phyloP scores from a whole-genome alignment of 805 yeast species.

The Naumovozyma castellii region DNA sequence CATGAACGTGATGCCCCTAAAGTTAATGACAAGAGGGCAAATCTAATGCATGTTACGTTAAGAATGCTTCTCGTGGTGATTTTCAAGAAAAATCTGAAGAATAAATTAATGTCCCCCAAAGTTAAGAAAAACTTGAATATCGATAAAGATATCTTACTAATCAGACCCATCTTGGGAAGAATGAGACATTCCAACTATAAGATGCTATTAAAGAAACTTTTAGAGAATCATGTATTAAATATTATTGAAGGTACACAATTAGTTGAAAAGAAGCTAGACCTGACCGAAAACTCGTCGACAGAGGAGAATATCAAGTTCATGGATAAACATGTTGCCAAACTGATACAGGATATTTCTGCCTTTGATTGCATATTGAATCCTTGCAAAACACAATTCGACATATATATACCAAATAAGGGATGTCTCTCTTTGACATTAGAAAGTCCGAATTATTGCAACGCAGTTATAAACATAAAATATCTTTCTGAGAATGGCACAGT shows the following conservation, averaged over 20 bases:
- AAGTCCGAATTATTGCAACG: conserved; percentile 29
- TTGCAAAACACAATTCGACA: conserved; percentile 16
- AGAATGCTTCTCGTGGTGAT: conserved; percentile 30
- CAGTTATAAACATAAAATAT: conserved; percentile 18
- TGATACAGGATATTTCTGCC: conserved; percentile 18
- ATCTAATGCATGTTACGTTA: conserved; percentile 26
- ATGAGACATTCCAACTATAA: conserved; percentile 27
- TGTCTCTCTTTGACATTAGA: conserved; percentile 12
- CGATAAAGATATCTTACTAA: conserved; percentile 16
- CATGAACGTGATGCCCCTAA: conserved; percentile 36
- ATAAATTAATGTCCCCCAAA: conserved; percentile 14
- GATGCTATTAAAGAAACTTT: conserved; percentile 19
- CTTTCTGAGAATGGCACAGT: conserved; percentile 3
- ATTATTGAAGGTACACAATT: conserved; percentile 11
- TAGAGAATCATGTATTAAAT: conserved; percentile 20
- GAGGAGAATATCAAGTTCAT: not conserved
- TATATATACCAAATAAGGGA: conserved; percentile 10
- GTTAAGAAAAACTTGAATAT: conserved; percentile 3
- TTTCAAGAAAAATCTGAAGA: conserved; percentile 32
- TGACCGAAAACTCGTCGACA: not conserved
- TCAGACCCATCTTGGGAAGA: conserved; percentile 27
- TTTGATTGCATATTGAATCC: conserved; percentile 17
- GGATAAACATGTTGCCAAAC: conserved; percentile 18
- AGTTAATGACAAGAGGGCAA: conserved; percentile 33
- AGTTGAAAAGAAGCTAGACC: not conserved